Evolutionary conservation across 768 basidiomycete species (phyloP).

Genomic region (Daedalea quercina): DNA sequence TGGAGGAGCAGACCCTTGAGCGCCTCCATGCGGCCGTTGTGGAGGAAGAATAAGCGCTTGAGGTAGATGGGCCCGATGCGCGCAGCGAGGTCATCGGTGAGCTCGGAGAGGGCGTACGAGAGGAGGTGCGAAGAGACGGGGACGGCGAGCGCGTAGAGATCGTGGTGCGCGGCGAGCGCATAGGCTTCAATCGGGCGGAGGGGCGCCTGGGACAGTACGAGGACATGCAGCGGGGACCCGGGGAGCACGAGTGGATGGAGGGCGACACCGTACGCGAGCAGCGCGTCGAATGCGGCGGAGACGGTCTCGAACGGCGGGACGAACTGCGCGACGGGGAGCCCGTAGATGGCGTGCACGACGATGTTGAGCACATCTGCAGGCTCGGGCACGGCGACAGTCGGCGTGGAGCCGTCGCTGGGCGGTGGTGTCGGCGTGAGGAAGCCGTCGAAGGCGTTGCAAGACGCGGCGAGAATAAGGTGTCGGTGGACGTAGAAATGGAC

Average conservation of each 20-base stretch:
- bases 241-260: constrained; percentile 20
- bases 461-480: constrained; percentile 15
- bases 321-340: constrained; percentile 20
- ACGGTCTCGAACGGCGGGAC: constrained; percentile 22
- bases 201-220: constrained; percentile 29
- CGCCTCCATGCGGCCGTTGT: constrained; percentile 27
- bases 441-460: constrained; percentile 20
- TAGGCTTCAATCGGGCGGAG: constrained; percentile 34
- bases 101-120: constrained; percentile 24
- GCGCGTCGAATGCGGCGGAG: constrained; percentile 18
- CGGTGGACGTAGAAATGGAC: constrained; percentile 28
- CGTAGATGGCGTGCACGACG: constrained; percentile 28
- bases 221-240: constrained; percentile 23
- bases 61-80: constrained; percentile 37
- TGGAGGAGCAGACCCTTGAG: constrained; percentile 25
- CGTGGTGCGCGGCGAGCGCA: constrained; percentile 30
- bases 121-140: constrained; percentile 32
- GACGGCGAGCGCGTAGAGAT: constrained; percentile 33
- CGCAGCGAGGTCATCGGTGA: constrained; percentile 32
- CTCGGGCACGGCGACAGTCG: constrained; percentile 22
- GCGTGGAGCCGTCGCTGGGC: constrained; percentile 1
- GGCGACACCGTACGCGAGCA: constrained; percentile 23
- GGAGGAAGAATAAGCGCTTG: constrained; percentile 33
- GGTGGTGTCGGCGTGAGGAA: constrained; percentile 11
- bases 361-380: constrained; percentile 26